These are phyloP conservation scores for Nyctanthes arbortristis DNA, from an alignment of 257 asterid species.

Conservation along the genomic window DNA sequence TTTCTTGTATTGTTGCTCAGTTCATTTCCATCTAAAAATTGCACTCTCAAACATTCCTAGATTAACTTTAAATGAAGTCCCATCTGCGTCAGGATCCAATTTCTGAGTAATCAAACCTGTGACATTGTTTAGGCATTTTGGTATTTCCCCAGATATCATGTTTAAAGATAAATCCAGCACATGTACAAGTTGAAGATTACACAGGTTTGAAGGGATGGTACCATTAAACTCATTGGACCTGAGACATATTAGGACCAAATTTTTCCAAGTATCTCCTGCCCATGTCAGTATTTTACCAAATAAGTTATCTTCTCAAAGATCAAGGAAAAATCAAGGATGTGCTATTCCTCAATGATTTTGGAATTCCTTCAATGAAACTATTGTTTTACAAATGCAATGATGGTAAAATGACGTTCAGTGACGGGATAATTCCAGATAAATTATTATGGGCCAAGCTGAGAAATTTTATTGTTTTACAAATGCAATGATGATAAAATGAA, in stretches of 20 bases:
- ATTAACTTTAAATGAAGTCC: neutral
- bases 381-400: conserved; percentile 24
- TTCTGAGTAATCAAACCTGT: neutral
- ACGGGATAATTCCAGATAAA: conserved; percentile 18
- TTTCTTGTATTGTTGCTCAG: neutral
- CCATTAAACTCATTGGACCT: conserved; percentile 20
- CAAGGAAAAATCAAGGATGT: neutral
- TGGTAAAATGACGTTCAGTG: neutral
- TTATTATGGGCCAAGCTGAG: too few relatives aligned
- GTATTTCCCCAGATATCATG: conserved; percentile 22
- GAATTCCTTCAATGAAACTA: conserved; percentile 18
- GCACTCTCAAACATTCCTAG: neutral
- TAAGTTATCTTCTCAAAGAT: conserved; percentile 25
- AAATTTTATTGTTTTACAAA: conserved; percentile 25
- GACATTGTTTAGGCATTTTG: conserved; percentile 21
- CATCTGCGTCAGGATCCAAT: neutral
- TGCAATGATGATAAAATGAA: conserved; percentile 11
- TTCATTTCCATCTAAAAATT: conserved; percentile 4
- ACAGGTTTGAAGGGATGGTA: conserved; percentile 18
- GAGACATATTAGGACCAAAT: conserved; percentile 11
- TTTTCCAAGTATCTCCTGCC: conserved; percentile 10
- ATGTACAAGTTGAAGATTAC: conserved; percentile 14
- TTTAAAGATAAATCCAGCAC: conserved; percentile 25
- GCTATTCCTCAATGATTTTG: too few relatives aligned
- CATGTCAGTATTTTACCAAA: conserved; percentile 25